Evolutionary conservation across 257 asterid genomes (phyloP), one percentile per base, ranked within the genome.

Genomic region (Nicotiana noctiflora): DNA sequence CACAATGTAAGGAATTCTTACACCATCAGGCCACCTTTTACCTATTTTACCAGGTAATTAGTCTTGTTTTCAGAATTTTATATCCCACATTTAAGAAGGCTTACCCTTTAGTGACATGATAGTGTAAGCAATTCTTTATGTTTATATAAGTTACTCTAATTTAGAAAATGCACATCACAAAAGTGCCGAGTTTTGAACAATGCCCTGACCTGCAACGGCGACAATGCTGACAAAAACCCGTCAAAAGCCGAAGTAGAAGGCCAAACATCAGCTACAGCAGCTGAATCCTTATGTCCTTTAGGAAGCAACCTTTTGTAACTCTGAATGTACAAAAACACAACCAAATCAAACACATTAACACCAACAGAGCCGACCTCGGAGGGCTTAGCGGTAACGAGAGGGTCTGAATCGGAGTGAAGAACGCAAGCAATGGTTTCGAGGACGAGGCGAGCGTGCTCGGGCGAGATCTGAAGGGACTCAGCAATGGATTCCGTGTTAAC

Each of bases 201-300:
- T 37, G 27, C 31, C 19, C 32, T 49, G 79, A 94, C 98, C 96
- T 93, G 97, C 62, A 94, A 83, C 4, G 98, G 98, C 4, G 97
- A 86, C 46, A 93, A 94, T 18, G 95, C 96, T 1, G 97, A 94
- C 81, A 93, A 82, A 75, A 90, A 90, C 1, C 98, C 97, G 76
- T 94, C 97, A 49, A 94, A 94, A 25, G 97, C 96, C 0, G 98
- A 94, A 32, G 95, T 93, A 4, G 98, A 93, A 12, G 98, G 98
- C 96, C 98, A 93, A 60, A 94, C 97, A 86, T 94, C 98, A 21
- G 98, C 98, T 13, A 94, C 97, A 12, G 92, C 89, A 12, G 94
- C 98, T n/a, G 97, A 90, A 83, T 94, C 98, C 87, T 75, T 88
- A 49, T 94, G 98, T 32, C 98, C 96, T 83, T 90, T 94, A 9